Base-by-base conservation (phyloP, 129 eudicot species). In the Chrysanthemum makinoi region DNA sequence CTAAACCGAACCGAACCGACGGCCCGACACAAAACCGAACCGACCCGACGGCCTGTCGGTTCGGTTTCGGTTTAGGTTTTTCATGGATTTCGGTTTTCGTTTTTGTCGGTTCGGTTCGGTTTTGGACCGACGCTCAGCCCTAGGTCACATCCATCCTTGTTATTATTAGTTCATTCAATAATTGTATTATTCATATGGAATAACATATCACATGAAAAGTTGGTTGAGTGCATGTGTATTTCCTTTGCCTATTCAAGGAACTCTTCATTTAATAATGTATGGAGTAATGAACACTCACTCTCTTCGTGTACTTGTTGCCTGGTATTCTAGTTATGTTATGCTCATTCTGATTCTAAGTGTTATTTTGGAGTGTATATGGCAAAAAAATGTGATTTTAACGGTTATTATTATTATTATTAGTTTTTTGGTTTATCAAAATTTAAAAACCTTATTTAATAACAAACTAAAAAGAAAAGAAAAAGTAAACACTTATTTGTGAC, bases 171-270 rank as follows among this genome's bases (percentile, higher is more conserved):
- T 2, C 39, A 69, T 43, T n/a, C 55, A 69, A 24, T 66, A 57
- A 75, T 56, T 55, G 56, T 56, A 18, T 30, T 51, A 48, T 48
- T 33, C 8, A 20, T 58, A 6, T 17, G 69, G 44, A 69, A 20
- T 62, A 35, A 43, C 81, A 69, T 51, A 70, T 70, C 76, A 70
- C 81, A 62, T 51, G 81, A 64, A 59, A 62, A 52, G 15, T 35
- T 69, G 76, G 65, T 62, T 70, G 76, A 50, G 26, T 62, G 76
- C 81, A 77, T 77, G 81, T 77, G 81, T 62, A 39, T 70, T 74
- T 70, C 48, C 65, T 77, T 61, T 39, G 59, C 81, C 80, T 33
- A 59, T 60, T 61, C 35, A 51, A 35, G 57, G 58, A 35, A 33
- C 10, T n/a, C 61, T 6, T 68, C 28, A 60, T 60, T 68, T 28